phyloP scores from a whole-genome alignment of 805 yeast species.

The Wickerhamomyces chambardii region DNA sequence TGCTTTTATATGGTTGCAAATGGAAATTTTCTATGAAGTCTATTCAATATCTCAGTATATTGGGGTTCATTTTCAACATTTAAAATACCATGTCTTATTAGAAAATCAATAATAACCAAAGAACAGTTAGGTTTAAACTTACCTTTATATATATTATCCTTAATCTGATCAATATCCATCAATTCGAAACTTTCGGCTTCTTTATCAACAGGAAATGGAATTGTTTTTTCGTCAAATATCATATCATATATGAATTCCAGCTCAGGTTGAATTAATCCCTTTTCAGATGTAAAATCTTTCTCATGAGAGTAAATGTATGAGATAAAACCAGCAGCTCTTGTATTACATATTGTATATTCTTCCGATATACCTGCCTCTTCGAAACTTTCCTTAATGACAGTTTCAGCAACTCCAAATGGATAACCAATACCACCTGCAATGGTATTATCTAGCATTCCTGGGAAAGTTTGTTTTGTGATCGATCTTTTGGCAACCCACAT shows the following conservation, averaged over 20 bases:
- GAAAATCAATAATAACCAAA: conserved; percentile 68
- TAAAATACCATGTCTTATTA: conserved; percentile 76
- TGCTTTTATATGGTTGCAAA: conserved; percentile 39
- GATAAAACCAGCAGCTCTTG: conserved; percentile 52
- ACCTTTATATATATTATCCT: conserved; percentile 35
- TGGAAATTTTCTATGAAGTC: conserved; percentile 63
- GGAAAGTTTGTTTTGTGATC: conserved; percentile 73
- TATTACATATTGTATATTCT: conserved; percentile 35
- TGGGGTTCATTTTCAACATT: conserved; percentile 59
- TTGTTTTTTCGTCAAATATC: conserved; percentile 29
- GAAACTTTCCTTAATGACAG: conserved; percentile 74
- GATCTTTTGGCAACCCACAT: conserved; percentile 87
- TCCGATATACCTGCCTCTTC: conserved; percentile 83
- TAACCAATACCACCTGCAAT: conserved; percentile 93
- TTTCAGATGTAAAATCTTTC: conserved; percentile 28
- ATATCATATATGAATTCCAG: conserved; percentile 77
- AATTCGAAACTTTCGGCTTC: conserved; percentile 72
- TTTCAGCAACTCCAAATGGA: conserved; percentile 68
- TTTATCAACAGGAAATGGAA: conserved; percentile 57
- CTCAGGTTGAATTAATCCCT: conserved; percentile 79
- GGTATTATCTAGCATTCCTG: conserved; percentile 86
- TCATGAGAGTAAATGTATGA: conserved; percentile 50
- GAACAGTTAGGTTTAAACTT: conserved; percentile 92
- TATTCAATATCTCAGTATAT: conserved; percentile 46
- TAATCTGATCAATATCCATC: conserved; percentile 50